These are phyloP conservation scores for Boletus reticulatus DNA, from an alignment of 768 basidiomycete genomes.

Conservation along the genomic window DNA sequence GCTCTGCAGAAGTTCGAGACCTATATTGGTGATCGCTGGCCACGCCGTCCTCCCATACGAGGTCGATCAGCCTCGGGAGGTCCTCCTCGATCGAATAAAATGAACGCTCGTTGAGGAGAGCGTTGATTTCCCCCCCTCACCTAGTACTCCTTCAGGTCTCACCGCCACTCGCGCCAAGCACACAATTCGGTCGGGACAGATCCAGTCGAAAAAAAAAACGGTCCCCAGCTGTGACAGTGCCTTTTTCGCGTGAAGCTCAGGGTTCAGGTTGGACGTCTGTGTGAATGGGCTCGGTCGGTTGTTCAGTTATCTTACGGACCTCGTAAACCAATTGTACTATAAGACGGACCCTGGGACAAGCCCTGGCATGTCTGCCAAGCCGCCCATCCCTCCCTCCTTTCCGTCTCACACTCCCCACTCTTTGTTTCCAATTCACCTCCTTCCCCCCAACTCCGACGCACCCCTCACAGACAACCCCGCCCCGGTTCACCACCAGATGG, in stretches of 20 bases:
- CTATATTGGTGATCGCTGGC: background rate
- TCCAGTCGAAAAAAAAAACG: too few relatives aligned
- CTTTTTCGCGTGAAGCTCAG: conserved; percentile 11
- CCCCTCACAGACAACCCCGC: conserved; percentile 11
- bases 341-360: conserved; percentile 30
- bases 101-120: too few relatives aligned
- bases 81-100: too few relatives aligned
- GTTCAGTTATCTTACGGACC: conserved; percentile 5
- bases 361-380: conserved; percentile 28
- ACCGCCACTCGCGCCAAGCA: too few relatives aligned
- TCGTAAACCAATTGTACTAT: conserved; percentile 13
- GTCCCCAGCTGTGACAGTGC: background rate
- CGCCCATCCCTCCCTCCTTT: conserved; percentile 39
- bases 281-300: conserved; percentile 20
- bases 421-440: conserved; percentile 22
- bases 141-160: too few relatives aligned
- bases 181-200: too few relatives aligned
- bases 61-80: conserved; percentile 8
- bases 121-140: too few relatives aligned
- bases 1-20: conserved; percentile 2
- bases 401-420: conserved; percentile 27
- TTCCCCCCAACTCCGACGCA: background rate
- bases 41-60: background rate
- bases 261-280: conserved; percentile 24
- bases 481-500: conserved; percentile 26